Percentiles rank a stretch among this genome's conserved stretches.
phyloP scores from a whole-genome alignment of 768 basidiomycete species.

The Phaeolepiota aurea region DNA sequence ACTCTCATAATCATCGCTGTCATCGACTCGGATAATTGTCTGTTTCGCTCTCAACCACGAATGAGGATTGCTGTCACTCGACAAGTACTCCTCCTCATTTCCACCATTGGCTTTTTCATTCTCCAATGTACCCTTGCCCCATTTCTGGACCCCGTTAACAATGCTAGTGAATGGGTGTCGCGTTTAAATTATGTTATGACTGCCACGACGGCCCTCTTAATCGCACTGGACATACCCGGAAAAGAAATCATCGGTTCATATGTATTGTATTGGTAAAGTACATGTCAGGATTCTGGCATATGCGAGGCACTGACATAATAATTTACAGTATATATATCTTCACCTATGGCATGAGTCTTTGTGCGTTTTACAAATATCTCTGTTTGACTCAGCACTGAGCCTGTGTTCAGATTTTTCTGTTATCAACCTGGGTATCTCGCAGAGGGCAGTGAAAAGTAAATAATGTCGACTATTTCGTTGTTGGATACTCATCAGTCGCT shows the following conservation, averaged over 20 bases:
- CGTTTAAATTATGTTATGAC: constrained; percentile 64
- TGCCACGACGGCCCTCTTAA: constrained; percentile 52
- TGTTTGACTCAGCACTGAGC: constrained; percentile 4
- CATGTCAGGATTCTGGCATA: constrained; percentile 1
- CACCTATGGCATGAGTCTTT: constrained; percentile 62
- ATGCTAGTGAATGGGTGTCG: constrained; percentile 71
- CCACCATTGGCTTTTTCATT: constrained; percentile 51
- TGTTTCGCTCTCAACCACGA: constrained; percentile 51
- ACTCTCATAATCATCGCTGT: constrained; percentile 58
- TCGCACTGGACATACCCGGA: constrained; percentile 50
- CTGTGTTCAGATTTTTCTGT: constrained; percentile 50
- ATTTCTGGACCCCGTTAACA: constrained; percentile 63
- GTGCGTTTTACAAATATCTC: constrained; percentile 24
- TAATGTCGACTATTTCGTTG: constrained; percentile 2
- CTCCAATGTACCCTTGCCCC: constrained; percentile 54
- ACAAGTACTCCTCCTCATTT: constrained; percentile 50
- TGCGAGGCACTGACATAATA: constrained; percentile 4
- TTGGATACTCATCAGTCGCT: not conserved
- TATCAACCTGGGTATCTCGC: constrained; percentile 43
- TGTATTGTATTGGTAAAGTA: constrained; percentile 54
- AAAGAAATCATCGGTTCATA: constrained; percentile 49
- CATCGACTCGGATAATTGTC: constrained; percentile 64
- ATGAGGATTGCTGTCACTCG: constrained; percentile 46
- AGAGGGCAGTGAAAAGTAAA: constrained; percentile 56
- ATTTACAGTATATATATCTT: constrained; percentile 32